Evolutionary conservation across 257 asterid species (phyloP).

Genomic region (Salvia rosmarinus): DNA sequence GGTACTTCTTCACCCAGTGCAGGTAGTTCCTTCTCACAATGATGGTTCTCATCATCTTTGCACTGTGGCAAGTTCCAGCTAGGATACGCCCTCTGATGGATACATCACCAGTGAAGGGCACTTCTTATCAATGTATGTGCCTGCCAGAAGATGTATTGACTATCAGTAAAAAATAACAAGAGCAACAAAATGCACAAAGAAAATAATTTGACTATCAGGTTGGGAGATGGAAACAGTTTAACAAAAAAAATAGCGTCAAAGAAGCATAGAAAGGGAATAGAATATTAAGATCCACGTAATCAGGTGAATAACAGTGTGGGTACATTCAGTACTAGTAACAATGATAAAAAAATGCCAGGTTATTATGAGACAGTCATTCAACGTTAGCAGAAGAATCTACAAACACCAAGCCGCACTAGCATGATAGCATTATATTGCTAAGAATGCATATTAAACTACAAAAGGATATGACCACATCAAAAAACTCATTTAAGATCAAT

Average conservation of each 20-base stretch:
- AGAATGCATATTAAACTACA: too few species aligned
- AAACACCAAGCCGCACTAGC: neutral
- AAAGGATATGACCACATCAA: neutral
- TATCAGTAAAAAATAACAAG: neutral
- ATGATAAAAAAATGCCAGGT: neutral
- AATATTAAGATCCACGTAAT: too few species aligned
- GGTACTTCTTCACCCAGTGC: conserved; percentile 78
- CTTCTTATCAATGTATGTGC: conserved; percentile 74
- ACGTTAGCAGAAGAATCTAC: neutral
- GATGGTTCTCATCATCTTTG: conserved; percentile 78
- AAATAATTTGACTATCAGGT: neutral
- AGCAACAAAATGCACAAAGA: too few species aligned
- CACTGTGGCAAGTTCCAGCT: conserved; percentile 86
- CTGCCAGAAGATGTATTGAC: conserved; percentile 33
- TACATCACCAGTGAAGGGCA: conserved; percentile 74
- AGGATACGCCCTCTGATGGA: conserved; percentile 82
- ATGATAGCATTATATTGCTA: neutral
- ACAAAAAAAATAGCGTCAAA: neutral
- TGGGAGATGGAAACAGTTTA: neutral
- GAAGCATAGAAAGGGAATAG: neutral
- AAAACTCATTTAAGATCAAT: neutral
- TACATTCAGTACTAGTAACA: neutral
- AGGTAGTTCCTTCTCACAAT: conserved; percentile 71
- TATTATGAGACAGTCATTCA: neutral
- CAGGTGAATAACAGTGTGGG: neutral